A percentile compares a stretch with the other conserved stretches of the same genome.
phyloP scores from a whole-genome alignment of 139 green algal species.

The Chlamydomonas incerta region DNA sequence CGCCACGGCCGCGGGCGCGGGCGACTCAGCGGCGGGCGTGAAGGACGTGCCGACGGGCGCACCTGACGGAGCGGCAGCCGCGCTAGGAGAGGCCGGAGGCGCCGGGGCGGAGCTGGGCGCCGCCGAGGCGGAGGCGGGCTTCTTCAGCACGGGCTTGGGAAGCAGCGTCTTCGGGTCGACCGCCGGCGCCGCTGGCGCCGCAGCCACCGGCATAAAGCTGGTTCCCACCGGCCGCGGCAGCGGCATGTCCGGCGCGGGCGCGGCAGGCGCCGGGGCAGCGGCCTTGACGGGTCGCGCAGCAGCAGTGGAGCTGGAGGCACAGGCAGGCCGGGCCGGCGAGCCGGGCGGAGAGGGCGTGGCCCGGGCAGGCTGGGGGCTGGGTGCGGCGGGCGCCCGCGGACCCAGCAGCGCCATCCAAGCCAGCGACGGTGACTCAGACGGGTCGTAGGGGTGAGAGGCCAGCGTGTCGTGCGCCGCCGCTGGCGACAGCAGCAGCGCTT shows the following conservation, averaged over 20 bases:
- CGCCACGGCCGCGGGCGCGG: no score
- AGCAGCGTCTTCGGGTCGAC: neutral
- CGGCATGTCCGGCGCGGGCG: neutral
- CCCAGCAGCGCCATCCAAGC: slow-evolving; percentile 20
- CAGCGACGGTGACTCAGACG: neutral
- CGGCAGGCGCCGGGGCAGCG: no score
- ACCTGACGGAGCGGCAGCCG: no score
- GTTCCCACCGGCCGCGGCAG: neutral
- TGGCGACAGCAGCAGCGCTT: neutral
- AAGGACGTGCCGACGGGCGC: neutral
- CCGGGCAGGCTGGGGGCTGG: neutral
- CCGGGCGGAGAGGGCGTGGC: neutral
- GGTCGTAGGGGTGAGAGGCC: neutral
- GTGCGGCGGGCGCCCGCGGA: neutral
- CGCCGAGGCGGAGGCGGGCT: neutral
- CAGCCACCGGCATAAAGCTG: neutral
- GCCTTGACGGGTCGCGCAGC: no score
- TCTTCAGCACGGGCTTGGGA: neutral
- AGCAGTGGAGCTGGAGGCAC: no score
- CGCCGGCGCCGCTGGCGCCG: neutral
- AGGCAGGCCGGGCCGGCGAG: no score
- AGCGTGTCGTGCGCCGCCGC: neutral
- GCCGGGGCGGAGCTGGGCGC: no score
- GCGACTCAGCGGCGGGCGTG: neutral
- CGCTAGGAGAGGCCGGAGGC: neutral